Base-by-base conservation (phyloP, 441 rosid genomes). In the Cnidoscolus chayamansa region DNA sequence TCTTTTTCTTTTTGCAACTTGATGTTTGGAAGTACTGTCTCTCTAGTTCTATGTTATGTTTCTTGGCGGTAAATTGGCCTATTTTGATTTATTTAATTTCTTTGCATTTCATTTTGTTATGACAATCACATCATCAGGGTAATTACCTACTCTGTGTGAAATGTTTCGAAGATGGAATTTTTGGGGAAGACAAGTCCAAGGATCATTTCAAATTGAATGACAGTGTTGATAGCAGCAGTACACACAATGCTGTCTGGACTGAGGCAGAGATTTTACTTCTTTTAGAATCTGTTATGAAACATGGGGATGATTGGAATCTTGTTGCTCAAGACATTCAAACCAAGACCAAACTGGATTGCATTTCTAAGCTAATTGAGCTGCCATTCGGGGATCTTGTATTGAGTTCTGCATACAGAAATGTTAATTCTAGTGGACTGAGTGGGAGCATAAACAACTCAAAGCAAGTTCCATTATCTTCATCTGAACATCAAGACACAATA, bases 221-320 rank as follows among this genome's bases (percentile, higher is more conserved):
- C 37, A 35, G 72, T 64, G 57, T 20, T 48, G 77, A 68, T 30
- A 75, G 56, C 55, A 63, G 7, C 57, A 63, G 17, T 56, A 62
- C 77, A 47, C 30, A 71, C 77, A 83, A 77, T 74, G 80, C 86
- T 77, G 78, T 72, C 32, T 94, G 98, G 98, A 90, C 88, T 0
- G 99, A 94, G 79, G 89, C 84, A 53, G 99, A 94, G 85, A 86
- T 78, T 73, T 81, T 91, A 63, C 85, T 84, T 74, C 88, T 94
- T 58, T 82, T 94, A 51, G 99, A 94, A 72, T 87, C 98, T 74
- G 87, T 87, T 51, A 72, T 82, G 72, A 92, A 80, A 82, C 92
- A 91, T 74, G 96, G 97, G 50, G 88, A 92, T 73, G 86, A 94
- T 69, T 94, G 98, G 99, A 97, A 92, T 72, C 91, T 92, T 72